Conservation (phyloP, 1,284 basidiomycete species). For the Mrakiaceae sp. region DNA sequence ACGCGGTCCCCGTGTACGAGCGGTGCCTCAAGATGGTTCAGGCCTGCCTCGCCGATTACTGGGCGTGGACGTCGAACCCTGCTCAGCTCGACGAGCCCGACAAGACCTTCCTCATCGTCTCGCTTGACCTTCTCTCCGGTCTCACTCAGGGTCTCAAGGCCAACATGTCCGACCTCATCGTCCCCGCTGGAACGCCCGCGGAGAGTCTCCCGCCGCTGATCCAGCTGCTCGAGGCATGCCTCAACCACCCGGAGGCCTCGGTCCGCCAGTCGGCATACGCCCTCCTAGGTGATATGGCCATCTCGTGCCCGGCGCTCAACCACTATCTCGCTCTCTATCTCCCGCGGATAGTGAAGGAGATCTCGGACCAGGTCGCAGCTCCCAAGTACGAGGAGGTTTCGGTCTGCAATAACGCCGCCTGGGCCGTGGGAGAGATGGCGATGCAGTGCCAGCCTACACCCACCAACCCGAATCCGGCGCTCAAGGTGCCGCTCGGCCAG, state of each 20-base stretch:
- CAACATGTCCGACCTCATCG: slow-evolving; percentile 58
- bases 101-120: slow-evolving; percentile 91
- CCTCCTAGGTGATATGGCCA: slow-evolving; percentile 92
- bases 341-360: slow-evolving; percentile 77
- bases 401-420: slow-evolving; percentile 99
- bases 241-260: slow-evolving; percentile 87
- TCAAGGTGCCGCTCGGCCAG: slow-evolving; percentile 56
- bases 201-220: slow-evolving; percentile 63
- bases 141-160: slow-evolving; percentile 87
- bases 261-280: slow-evolving; percentile 96
- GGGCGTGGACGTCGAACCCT: slow-evolving; percentile 41
- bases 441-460: slow-evolving; percentile 50
- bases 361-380: slow-evolving; percentile 58
- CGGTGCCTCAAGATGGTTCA: slow-evolving; percentile 83
- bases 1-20: slow-evolving; percentile 84
- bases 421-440: slow-evolving; percentile 96
- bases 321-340: slow-evolving; percentile 79
- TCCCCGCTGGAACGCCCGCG: slow-evolving; percentile 23
- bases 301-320: slow-evolving; percentile 79
- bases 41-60: slow-evolving; percentile 66
- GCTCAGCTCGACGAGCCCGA: slow-evolving; percentile 70
- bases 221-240: slow-evolving; percentile 64
- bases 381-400: slow-evolving; percentile 84
- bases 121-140: slow-evolving; percentile 88
- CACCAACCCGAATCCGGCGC: slow-evolving; percentile 2